Conservation (phyloP, 2,329 filamentous ascomycete genomes). For the Colletotrichum aenigma region DNA sequence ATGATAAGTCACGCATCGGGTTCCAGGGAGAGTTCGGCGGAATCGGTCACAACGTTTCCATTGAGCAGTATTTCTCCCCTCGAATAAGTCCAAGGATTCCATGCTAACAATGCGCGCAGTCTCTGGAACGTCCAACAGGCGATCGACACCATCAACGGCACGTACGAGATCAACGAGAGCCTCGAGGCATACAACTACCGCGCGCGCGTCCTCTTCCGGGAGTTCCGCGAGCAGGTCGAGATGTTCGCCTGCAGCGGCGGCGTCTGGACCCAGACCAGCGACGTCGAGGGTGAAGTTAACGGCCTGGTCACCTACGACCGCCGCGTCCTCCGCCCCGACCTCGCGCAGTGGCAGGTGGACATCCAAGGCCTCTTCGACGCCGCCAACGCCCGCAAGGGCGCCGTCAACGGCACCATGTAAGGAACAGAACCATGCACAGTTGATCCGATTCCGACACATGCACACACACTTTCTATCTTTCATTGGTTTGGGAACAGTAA, state of each 20-base stretch:
- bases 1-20: constrained; percentile 64
- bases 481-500: background rate
- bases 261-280: constrained; percentile 76
- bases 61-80: constrained; percentile 53
- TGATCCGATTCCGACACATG: background rate
- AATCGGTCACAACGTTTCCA: constrained; percentile 67
- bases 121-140: constrained; percentile 68
- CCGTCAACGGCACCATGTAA: constrained; percentile 9
- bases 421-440: background rate
- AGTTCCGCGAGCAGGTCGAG: constrained; percentile 66
- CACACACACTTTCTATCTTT: background rate
- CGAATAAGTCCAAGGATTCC: fast-evolving
- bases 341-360: constrained; percentile 62
- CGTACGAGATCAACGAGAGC: constrained; percentile 68
- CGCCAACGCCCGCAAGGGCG: constrained; percentile 34
- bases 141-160: constrained; percentile 65
- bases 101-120: constrained; percentile 32
- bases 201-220: constrained; percentile 61
- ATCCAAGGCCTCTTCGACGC: constrained; percentile 65
- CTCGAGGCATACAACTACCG: constrained; percentile 71
- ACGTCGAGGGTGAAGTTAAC: constrained; percentile 78
- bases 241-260: constrained; percentile 68
- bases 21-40: constrained; percentile 77
- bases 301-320: constrained; percentile 74
- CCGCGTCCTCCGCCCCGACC: constrained; percentile 60